Evolutionary conservation across 768 basidiomycete species (phyloP), one percentile per base, ranked within the genome.

Genomic region (Serpula lacrymans): DNA sequence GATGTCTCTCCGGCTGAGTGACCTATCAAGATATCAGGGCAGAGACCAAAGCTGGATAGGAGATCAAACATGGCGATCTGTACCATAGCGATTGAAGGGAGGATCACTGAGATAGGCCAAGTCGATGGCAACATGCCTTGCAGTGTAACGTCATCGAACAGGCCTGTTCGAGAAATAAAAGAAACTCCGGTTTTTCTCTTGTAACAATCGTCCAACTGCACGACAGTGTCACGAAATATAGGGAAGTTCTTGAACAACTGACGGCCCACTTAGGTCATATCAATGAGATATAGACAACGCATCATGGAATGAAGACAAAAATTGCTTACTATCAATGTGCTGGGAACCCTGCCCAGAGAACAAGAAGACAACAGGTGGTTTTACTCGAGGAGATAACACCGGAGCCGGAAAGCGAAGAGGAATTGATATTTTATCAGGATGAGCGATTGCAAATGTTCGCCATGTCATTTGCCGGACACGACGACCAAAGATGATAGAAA

Each of bases 21-120:
- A 0, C 72, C 72, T 5, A 73, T 31, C n/a, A 72, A 52, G 10
- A 55, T 51, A 30, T 70, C 62, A 0, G 72, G 69, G 13, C 39
- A 45, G 36, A 70, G 42, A 10, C 67, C 65, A 12, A 70, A 26
- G 33, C 57, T 57, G 2, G 43, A 41, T 2, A 72, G 48, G 3
- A 69, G 58, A 34, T 74, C 72, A 43, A 63, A 60, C 5, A 73
- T 40, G 1, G 70, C 72, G 12, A 74, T 65, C 45, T 74, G 72
- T 32, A 72, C 45, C 47, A 74, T 69, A 3, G 66, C 53, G 20
- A 73, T 49, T 2, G 69, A 54, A 1, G 71, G 71, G 5, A 73
- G 53, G 8, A 60, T 69, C 8, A 71, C 39, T 2, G 58, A 49
- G 12, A 71, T 66, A 2, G 58, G 53, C 59, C 59, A 62, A 6